These are phyloP conservation scores for Fusarium neocosmosporiellum DNA, from an alignment of 2,329 filamentous ascomycete genomes.

Conservation along the genomic window DNA sequence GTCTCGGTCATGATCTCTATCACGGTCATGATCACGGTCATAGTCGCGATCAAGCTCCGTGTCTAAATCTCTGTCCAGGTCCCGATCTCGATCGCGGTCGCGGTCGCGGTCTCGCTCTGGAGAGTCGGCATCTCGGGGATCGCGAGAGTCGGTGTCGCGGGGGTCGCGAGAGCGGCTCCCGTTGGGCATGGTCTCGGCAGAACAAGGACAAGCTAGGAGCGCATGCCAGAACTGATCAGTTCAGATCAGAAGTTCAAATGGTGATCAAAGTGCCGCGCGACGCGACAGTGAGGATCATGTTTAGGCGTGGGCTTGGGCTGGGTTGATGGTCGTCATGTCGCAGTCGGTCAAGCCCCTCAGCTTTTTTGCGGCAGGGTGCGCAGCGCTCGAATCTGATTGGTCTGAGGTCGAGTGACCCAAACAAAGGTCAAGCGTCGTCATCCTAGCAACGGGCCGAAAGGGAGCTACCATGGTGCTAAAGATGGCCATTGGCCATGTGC, in stretches of 20 bases:
- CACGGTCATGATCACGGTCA: conserved; percentile 10
- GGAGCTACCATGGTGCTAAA: not conserved
- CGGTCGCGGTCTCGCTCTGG: conserved; percentile 20
- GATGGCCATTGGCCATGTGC: not conserved
- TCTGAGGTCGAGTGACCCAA: conserved; percentile 19
- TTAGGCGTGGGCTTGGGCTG: conserved; percentile 8
- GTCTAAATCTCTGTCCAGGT: conserved; percentile 13
- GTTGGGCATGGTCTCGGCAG: conserved; percentile 36
- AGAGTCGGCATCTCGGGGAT: conserved; percentile 38
- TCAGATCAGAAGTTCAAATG: not conserved
- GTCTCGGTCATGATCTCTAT: conserved; percentile 9
- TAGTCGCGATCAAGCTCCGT: conserved; percentile 3
- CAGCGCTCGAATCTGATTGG: conserved; percentile 37
- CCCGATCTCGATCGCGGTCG: not conserved
- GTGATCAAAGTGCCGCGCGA: conserved; percentile 3
- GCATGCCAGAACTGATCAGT: conserved; percentile 28
- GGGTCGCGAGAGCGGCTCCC: conserved; percentile 37
- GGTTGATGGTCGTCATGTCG: conserved; percentile 25
- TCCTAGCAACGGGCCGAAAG: conserved; percentile 25
- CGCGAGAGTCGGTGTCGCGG: conserved; percentile 35
- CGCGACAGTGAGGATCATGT: conserved; percentile 22
- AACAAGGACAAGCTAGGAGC: conserved; percentile 21
- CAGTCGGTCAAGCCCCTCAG: conserved; percentile 40
- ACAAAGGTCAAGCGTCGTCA: conserved; percentile 32
- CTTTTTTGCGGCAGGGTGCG: conserved; percentile 25